These are phyloP conservation scores for Ceratocystis harringtonii DNA, from an alignment of 2,329 filamentous ascomycete genomes.

Conservation along the genomic window DNA sequence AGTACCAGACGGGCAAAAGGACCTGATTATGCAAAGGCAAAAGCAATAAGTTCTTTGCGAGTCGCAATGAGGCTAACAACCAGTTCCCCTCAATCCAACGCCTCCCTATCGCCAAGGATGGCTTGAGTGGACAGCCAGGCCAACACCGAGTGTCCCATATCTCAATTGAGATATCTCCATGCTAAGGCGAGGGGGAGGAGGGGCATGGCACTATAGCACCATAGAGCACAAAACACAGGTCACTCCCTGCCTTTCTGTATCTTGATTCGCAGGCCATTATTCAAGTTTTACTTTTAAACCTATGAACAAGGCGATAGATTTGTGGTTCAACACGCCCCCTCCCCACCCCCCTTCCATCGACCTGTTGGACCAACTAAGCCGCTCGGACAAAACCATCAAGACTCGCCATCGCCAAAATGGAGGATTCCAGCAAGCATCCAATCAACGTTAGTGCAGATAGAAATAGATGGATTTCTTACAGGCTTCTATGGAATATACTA, in stretches of 20 bases:
- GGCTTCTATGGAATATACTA: not conserved
- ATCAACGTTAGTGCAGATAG: not conserved
- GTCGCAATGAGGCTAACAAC: not conserved
- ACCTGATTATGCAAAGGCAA: not conserved
- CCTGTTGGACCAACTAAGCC: not conserved
- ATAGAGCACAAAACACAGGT: not conserved
- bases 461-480: not conserved
- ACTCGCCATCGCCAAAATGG: not conserved
- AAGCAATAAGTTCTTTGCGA: not conserved
- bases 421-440: not conserved
- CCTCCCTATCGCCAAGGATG: not conserved
- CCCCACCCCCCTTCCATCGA: not conserved
- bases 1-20: not conserved
- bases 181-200: not conserved
- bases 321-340: not conserved
- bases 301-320: not conserved
- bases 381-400: not conserved
- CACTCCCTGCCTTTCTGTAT: not conserved
- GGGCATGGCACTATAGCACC: not conserved
- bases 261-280: not conserved
- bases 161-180: not conserved
- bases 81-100: not conserved
- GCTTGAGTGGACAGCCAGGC: not conserved
- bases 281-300: not conserved
- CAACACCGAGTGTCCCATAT: not conserved